These are phyloP conservation scores for Backusella psychrophila DNA, from an alignment of 192 early-diverging fungal species.

Conservation along the genomic window DNA sequence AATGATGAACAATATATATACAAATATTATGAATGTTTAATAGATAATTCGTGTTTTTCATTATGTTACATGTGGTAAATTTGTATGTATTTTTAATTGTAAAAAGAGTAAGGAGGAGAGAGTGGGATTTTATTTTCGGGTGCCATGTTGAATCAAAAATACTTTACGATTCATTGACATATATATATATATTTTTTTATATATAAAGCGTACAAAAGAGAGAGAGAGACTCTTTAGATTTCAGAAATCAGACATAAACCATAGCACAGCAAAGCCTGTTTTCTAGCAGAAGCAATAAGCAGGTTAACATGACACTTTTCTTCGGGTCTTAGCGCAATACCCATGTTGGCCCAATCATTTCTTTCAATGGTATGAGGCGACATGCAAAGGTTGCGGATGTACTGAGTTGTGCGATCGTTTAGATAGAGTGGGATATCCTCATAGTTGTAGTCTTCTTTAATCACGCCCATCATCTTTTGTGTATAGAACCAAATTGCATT, in stretches of 20 bases:
- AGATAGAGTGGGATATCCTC: conserved; percentile 41
- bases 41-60: too few species aligned
- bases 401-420: conserved; percentile 41
- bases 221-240: not conserved
- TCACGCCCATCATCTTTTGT: conserved; percentile 50
- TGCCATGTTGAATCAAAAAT: too few species aligned
- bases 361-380: conserved; percentile 39
- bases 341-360: conserved; percentile 53
- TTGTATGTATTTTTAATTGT: too few species aligned
- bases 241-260: conserved; percentile 34
- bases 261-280: conserved; percentile 55
- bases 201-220: too few species aligned
- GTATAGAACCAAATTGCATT: conserved; percentile 57
- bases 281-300: conserved; percentile 51
- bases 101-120: too few species aligned
- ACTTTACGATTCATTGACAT: too few species aligned
- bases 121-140: too few species aligned
- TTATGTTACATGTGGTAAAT: too few species aligned
- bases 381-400: conserved; percentile 46
- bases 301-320: conserved; percentile 59
- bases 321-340: conserved; percentile 51
- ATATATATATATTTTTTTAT: too few species aligned
- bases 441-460: conserved; percentile 56
- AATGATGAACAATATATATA: not conserved
- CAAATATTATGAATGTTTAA: too few species aligned